Evolutionary conservation across 352 stramenopile genomes (phyloP).

Genomic region (Globisporangium megalacanthum): DNA sequence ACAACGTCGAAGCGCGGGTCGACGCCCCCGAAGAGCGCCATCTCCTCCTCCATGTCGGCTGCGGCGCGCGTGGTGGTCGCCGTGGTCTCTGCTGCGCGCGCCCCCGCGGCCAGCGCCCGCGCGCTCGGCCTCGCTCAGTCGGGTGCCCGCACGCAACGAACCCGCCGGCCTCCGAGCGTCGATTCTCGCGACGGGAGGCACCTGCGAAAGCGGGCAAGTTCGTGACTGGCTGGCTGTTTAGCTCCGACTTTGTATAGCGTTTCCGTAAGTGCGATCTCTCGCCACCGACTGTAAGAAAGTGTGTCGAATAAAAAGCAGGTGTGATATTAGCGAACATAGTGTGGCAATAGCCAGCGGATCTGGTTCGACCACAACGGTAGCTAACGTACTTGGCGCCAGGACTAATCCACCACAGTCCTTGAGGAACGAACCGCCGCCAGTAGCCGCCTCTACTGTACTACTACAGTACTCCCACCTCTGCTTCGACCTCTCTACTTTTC

Average conservation of each 20-base stretch:
- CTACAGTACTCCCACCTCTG: no score
- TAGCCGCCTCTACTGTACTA: no score
- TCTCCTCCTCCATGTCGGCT: conserved; percentile 41
- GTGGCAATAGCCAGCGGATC: no score
- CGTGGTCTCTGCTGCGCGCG: conserved; percentile 8
- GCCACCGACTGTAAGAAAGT: not conserved
- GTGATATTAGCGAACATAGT: no score
- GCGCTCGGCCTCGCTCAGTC: conserved; percentile 14
- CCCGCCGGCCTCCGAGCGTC: conserved; percentile 7
- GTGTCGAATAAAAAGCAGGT: not conserved
- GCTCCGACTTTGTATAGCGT: no score
- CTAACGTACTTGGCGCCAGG: no score
- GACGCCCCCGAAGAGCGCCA: conserved; percentile 46
- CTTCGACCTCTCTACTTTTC: conserved; percentile 37
- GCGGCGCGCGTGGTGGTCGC: conserved; percentile 2
- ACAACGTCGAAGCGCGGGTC: conserved; percentile 52
- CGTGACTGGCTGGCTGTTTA: conserved; percentile 11
- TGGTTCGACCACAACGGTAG: no score
- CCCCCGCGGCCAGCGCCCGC: conserved; percentile 5
- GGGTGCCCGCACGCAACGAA: conserved; percentile 5
- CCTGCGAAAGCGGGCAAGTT: conserved; percentile 7
- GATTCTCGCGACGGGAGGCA: conserved; percentile 2
- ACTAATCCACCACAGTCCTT: no score
- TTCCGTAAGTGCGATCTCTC: no score
- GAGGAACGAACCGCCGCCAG: no score